Evolutionary conservation across 176 grass and related monocot genomes (phyloP), one percentile per base, ranked within the genome.

Genomic region (Triticum timopheevii): DNA sequence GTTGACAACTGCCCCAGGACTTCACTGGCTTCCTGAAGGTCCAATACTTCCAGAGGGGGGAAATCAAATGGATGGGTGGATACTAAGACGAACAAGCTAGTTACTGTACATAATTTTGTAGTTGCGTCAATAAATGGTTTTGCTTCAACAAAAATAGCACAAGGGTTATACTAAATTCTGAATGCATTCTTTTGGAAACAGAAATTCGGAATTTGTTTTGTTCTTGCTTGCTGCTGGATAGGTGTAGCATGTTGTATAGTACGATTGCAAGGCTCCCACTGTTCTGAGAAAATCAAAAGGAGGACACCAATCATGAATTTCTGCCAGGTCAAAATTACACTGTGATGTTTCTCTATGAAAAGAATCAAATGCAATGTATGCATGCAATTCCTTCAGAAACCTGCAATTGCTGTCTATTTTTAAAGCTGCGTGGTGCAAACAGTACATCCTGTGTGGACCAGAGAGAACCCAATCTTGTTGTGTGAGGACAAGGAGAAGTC

Each of bases 1-100:
- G 23, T 96, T 22, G 91, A 96, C 25, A 88, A 90, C 17, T 96
- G 89, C 71, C 84, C 89, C 4, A 70, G 64, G 52, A 89, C 73
- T n/a, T 87, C 89, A 9, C 49, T 96, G 81, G 92, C 93, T 47
- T 69, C 63, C 22, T 94, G 83, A 92, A 84, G 7, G 38, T 20
- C 8, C 13, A 5, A 2, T 6, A 8, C 59, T 5, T 73, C 20
- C 4, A 86, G 72, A 33, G 3, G 3, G 71, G 11, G 25, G 42
- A 42, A 20, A 40, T 83, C 76, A 35, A 35, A 35, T 35, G 34
- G 34, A 45, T 50, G 24, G 7, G 42, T 42, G 11, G 4, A 13
- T 1, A 33, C 25, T 78, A 76, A 62, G 62, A 69, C 28, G 30
- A 69, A 44, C 33, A 23, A 28, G 82, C 49, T 66, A 76, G 44